Evolutionary conservation across 2,329 filamentous ascomycete species (phyloP).

Genomic region (Nothopassalora personata): DNA sequence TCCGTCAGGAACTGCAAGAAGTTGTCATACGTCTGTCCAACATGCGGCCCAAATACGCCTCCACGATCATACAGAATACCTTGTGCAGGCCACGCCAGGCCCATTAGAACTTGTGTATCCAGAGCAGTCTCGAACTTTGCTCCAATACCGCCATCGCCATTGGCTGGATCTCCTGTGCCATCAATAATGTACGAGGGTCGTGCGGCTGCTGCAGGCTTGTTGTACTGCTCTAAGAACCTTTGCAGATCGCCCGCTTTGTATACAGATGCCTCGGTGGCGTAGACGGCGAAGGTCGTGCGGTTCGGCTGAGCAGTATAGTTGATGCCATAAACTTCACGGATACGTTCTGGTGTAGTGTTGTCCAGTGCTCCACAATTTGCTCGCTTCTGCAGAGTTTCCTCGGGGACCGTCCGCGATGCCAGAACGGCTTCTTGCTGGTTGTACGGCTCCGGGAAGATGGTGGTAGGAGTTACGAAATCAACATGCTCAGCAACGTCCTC

Average conservation of each 20-base stretch:
- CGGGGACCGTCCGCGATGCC: not conserved
- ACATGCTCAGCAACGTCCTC: slow-evolving; percentile 11
- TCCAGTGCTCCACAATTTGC: slow-evolving; percentile 14
- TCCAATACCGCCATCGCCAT: slow-evolving; percentile 13
- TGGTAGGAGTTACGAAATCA: slow-evolving; percentile 22
- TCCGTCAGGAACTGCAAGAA: slow-evolving; percentile 25
- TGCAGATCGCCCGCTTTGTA: slow-evolving; percentile 19
- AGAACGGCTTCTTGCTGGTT: not conserved
- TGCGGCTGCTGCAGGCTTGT: slow-evolving; percentile 18
- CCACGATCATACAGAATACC: slow-evolving; percentile 24
- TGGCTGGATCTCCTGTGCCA: slow-evolving; percentile 16
- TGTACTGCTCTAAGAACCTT: slow-evolving; percentile 19
- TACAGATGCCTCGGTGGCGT: slow-evolving; percentile 21
- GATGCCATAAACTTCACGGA: slow-evolving; percentile 22
- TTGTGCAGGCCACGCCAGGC: slow-evolving; percentile 19
- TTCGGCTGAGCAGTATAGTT: slow-evolving; percentile 20
- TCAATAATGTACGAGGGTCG: slow-evolving; percentile 14
- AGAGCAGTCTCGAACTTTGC: slow-evolving; percentile 23
- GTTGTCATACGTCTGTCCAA: slow-evolving; percentile 18
- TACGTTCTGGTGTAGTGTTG: slow-evolving; percentile 18
- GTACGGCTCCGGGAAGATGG: slow-evolving; percentile 13
- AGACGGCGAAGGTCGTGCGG: slow-evolving; percentile 23
- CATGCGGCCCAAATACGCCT: slow-evolving; percentile 22
- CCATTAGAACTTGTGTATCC: slow-evolving; percentile 19
- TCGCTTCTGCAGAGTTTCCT: slow-evolving; percentile 2